These are phyloP conservation scores for Akanthomyces muscarius DNA, from an alignment of 2,329 filamentous ascomycete species.

Conservation along the genomic window DNA sequence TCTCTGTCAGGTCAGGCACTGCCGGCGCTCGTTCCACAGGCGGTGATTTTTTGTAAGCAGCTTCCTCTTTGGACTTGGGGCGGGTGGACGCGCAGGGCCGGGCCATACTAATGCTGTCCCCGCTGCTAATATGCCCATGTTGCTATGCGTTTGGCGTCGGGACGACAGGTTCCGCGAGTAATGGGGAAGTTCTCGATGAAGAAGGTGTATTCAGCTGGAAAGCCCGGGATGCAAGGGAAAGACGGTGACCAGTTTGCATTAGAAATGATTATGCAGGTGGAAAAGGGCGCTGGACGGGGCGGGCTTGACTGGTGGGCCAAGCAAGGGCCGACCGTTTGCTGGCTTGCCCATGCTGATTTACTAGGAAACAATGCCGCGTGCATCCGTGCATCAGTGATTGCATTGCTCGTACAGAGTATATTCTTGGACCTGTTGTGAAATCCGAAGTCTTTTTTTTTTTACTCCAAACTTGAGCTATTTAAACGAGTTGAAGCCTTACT, in stretches of 20 bases:
- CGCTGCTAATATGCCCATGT: neutral
- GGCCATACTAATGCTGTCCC: neutral
- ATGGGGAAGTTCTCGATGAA: neutral
- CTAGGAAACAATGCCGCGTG: too few relatives aligned
- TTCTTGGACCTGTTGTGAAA: too few relatives aligned
- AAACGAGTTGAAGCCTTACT: too few relatives aligned
- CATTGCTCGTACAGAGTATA: too few relatives aligned
- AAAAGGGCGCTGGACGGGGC: neutral
- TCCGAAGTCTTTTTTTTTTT: too few relatives aligned
- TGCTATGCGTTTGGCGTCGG: too few relatives aligned
- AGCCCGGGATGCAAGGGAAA: neutral
- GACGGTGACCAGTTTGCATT: too few relatives aligned
- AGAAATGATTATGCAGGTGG: neutral
- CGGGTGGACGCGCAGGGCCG: neutral
- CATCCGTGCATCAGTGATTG: too few relatives aligned
- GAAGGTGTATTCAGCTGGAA: neutral
- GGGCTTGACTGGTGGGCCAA: neutral
- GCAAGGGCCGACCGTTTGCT: too few relatives aligned
- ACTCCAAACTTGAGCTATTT: too few relatives aligned
- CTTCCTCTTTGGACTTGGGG: constrained; percentile 13
- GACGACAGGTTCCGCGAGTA: neutral
- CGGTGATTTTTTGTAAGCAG: neutral
- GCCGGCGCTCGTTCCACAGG: neutral
- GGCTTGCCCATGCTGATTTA: too few relatives aligned
- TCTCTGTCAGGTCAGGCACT: neutral